A percentile compares a stretch with the other conserved stretches of the same genome.
These are phyloP conservation scores for Boletus speciosus DNA, from an alignment of 768 basidiomycete genomes.

Conservation along the genomic window DNA sequence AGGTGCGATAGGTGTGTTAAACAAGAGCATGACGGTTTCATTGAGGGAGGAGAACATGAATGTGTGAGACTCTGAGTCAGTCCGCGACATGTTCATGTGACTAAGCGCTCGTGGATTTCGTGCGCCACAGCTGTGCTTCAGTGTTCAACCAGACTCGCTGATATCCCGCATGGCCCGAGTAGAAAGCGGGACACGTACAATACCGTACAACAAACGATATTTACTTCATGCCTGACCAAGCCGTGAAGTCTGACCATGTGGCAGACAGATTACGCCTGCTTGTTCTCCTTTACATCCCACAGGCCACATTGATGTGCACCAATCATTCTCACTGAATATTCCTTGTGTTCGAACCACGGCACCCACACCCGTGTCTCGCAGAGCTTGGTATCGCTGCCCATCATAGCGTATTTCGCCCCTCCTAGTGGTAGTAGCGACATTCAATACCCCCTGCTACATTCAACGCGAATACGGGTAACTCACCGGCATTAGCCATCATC, in stretches of 20 bases:
- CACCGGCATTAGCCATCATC: constrained; percentile 11
- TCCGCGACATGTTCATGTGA: neutral
- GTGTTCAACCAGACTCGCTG: no score
- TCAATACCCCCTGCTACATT: neutral
- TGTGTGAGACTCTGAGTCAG: neutral
- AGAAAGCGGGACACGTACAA: no score
- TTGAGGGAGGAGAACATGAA: constrained; percentile 15
- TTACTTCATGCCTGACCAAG: no score
- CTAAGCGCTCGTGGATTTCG: neutral
- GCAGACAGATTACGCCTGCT: neutral
- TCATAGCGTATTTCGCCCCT: constrained; percentile 4
- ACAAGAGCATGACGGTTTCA: constrained; percentile 14
- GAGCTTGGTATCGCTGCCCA: constrained; percentile 3
- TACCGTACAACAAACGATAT: no score
- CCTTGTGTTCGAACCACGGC: constrained; percentile 20
- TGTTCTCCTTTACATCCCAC: constrained; percentile 19
- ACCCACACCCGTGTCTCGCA: constrained; percentile 21
- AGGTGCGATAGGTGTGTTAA: constrained; percentile 24
- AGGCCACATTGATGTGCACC: constrained; percentile 1
- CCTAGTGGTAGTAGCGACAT: neutral
- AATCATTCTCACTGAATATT: constrained; percentile 16
- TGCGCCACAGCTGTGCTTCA: no score
- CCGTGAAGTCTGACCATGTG: no score
- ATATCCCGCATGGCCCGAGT: no score
- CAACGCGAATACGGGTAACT: neutral